Evolutionary conservation across 768 basidiomycete species (phyloP), one percentile per base, ranked within the genome.

Genomic region (Lyophyllum decastes): DNA sequence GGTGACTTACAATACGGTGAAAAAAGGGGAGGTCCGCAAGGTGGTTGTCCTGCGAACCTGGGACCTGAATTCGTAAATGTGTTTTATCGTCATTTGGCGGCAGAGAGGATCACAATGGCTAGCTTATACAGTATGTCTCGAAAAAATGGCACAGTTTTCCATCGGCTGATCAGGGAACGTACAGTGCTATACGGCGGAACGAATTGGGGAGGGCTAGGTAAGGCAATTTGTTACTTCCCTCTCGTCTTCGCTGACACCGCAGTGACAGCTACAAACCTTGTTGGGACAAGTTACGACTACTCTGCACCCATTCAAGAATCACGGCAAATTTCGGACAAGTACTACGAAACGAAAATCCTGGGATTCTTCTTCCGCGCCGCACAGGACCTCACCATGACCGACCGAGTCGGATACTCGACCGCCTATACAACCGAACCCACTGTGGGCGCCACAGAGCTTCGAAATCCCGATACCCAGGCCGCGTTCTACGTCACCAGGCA

Each of bases 41-140:
- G 56, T 21, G 56, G 56, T 16, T 57, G 56, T 34, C 56, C 56
- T 14, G 30, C 27, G 9, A 57, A 57, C 44, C 50, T 57, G 24
- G 56, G 56, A 10, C 56, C 56, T 1, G 56, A 57, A 35, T 52
- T 57, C 38, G 56, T 57, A 11, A 57, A 57, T 52, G 56, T 57
- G 2, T 57, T 57, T 22, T 57, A 57, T 52, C 49, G 56, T 1
- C 56, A 57, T 38, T 30, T 57, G 9, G 56, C 56, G 14, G 56
- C 56, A 7, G 56, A 57, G 33, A 45, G 56, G 27, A 57, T 57
- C 25, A 57, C 56, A 17, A 57, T 57, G 56, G 56, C 56, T 11
- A 57, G 56, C 21, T 24, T 57, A 11, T 57, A 57, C 22, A 57
- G 56, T 57, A 26, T n/a, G 48, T 27, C 3, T 2, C 16, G 35